Base-by-base conservation (phyloP, 2,329 filamentous ascomycete species). In the Phoma sp. region DNA sequence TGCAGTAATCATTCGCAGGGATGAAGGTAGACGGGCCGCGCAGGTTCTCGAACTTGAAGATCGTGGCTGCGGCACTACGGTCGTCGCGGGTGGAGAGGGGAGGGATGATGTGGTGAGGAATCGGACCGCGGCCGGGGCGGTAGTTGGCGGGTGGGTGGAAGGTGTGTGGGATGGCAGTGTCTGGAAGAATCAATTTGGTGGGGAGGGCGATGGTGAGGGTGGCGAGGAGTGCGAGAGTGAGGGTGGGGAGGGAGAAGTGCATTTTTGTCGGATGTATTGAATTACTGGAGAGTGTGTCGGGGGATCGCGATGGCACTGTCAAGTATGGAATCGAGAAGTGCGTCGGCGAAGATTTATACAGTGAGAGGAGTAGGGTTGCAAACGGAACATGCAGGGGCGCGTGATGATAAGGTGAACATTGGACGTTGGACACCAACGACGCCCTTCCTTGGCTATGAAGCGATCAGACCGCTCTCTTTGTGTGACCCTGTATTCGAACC, bases 1-100 rank as follows among this genome's bases (percentile, higher is more conserved):
- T 48, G 44, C 53, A 56, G 18, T 38, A 51, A n/a, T 14, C 18
- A 11, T 25, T 47, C 0, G 37, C 43, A 3, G 47, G 53, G 33
- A 52, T 10, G 38, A 50, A 56, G 4, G 53, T 56, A 1, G 38
- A 47, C 4, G 43, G 38, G 24, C 23, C 25, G 33, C 7, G 9
- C 10, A 47, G 43, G 23, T 36, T 14, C n/a, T 13, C 7, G 8
- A n/a, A n/a, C 35, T 52, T 51, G 53, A 33, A 56, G 53, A 56
- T 32, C 1, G 53, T 56, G 3, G 46, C 53, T 10, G 32, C 53
- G 24, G 22, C 37, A 7, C 43, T 33, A 38, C 25, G 42, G 50
- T 27, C 54, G 18, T 18, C 18, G 18, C 18, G 18, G 18, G 18
- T 18, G 18, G 18, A 18, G 18, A 18, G 18, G 18, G 18, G 18